phyloP scores from a whole-genome alignment of 108 stramenopile species.

The Mediolabrus comicus region DNA sequence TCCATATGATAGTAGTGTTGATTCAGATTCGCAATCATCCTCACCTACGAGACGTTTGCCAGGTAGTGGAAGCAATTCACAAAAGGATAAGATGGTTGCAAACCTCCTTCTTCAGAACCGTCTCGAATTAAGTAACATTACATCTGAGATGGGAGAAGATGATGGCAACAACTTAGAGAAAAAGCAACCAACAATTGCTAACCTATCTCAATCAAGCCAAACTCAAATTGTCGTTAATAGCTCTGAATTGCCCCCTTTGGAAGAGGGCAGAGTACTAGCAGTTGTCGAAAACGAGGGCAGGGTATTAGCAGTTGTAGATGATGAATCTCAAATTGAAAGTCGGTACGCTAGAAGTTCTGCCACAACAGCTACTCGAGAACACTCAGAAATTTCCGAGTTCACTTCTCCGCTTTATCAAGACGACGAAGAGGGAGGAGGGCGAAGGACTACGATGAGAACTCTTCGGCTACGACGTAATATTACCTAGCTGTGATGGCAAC shows the following conservation, averaged over 20 bases:
- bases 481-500: background rate
- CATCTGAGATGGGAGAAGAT: background rate
- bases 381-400: constrained; percentile 16
- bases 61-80: constrained; percentile 30
- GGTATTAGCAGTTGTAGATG: constrained; percentile 27
- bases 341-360: constrained; percentile 31
- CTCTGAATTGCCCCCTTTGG: constrained; percentile 40
- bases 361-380: constrained; percentile 23
- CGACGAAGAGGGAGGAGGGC: constrained; percentile 17
- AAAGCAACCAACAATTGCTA: background rate
- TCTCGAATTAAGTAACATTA: constrained; percentile 19
- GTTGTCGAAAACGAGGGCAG: constrained; percentile 23
- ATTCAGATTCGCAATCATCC: constrained; percentile 6
- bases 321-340: constrained; percentile 11
- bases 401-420: constrained; percentile 43
- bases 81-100: constrained; percentile 87
- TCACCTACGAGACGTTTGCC: constrained; percentile 2
- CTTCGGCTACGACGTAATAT: background rate
- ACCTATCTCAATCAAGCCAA: constrained; percentile 19
- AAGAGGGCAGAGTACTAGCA: constrained; percentile 36
- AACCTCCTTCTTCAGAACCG: constrained; percentile 64
- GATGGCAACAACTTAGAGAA: background rate
- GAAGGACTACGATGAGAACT: background rate
- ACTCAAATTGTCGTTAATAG: constrained; percentile 24
- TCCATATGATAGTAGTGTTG: constrained; percentile 6